Conservation (phyloP, 2,329 filamentous ascomycete species). For the Thielaviopsis ethacetica region DNA sequence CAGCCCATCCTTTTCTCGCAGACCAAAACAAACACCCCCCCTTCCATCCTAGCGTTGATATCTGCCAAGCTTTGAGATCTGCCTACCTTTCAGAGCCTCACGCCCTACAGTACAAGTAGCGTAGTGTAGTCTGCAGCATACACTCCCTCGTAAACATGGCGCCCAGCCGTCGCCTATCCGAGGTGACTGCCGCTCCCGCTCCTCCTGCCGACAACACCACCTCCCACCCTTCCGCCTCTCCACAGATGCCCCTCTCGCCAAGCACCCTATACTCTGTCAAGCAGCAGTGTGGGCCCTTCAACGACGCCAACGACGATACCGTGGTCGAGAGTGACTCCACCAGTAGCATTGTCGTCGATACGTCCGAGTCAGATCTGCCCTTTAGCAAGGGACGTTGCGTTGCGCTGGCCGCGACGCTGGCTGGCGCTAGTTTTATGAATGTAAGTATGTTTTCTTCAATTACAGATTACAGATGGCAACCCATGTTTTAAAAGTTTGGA, state of each 20-base stretch:
- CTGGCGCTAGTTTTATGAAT: conserved; percentile 40
- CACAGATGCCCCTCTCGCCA: too few relatives aligned
- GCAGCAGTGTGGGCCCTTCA: too few relatives aligned
- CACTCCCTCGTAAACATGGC: not conserved
- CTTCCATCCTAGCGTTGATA: too few relatives aligned
- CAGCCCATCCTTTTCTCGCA: not conserved
- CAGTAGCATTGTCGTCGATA: not conserved
- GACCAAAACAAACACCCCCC: too few relatives aligned
- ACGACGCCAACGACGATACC: not conserved
- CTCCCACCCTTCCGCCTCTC: not conserved
- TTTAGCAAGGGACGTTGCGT: conserved; percentile 36
- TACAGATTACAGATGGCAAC: not conserved
- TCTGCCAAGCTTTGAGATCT: too few relatives aligned
- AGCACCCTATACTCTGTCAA: too few relatives aligned
- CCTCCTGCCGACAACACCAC: not conserved
- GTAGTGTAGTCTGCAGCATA: too few relatives aligned
- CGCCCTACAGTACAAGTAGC: too few relatives aligned
- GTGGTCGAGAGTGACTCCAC: not conserved
- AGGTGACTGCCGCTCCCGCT: not conserved
- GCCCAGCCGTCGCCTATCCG: not conserved
- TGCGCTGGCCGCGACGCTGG: conserved; percentile 36
- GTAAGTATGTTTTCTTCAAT: conserved; percentile 19
- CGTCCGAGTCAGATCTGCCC: conserved; percentile 15
- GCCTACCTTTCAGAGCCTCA: not conserved
- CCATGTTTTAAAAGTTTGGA: not conserved